Conservation (phyloP, 305 asterid species). For the Vinca major region DNA sequence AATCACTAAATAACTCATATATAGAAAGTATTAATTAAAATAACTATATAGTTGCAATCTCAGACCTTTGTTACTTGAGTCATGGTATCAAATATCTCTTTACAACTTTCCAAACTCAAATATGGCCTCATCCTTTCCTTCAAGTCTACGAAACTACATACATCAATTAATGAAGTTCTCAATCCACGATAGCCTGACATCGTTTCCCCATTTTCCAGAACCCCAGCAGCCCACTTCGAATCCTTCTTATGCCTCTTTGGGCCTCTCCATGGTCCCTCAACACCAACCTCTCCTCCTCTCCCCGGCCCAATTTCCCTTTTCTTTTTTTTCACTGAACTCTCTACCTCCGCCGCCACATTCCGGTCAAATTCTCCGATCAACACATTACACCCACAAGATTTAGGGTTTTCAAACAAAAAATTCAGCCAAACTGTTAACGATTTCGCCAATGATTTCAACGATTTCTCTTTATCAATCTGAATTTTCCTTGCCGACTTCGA, state of each 20-base stretch:
- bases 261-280: slow-evolving; percentile 59
- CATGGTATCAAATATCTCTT: slow-evolving; percentile 63
- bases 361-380: slow-evolving; percentile 48
- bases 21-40: not conserved
- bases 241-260: slow-evolving; percentile 76
- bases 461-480: slow-evolving; percentile 54
- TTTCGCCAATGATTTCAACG: slow-evolving; percentile 59
- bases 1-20: slow-evolving; percentile 5
- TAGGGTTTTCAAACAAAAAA: slow-evolving; percentile 70
- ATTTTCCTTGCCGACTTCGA: slow-evolving; percentile 69
- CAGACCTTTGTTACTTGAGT: slow-evolving; percentile 74
- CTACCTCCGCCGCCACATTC: not conserved
- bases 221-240: slow-evolving; percentile 36
- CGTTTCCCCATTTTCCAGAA: slow-evolving; percentile 27
- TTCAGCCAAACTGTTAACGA: slow-evolving; percentile 91
- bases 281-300: slow-evolving; percentile 47
- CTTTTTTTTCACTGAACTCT: slow-evolving; percentile 19
- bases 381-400: slow-evolving; percentile 69
- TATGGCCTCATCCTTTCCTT: slow-evolving; percentile 80
- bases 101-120: slow-evolving; percentile 60
- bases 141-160: slow-evolving; percentile 89
- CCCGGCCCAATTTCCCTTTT: slow-evolving; percentile 59
- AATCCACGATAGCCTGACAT: slow-evolving; percentile 36
- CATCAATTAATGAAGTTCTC: slow-evolving; percentile 58
- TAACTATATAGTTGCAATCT: not conserved